Conservation (phyloP, 1,284 basidiomycete species). For the Tilletia indica region DNA sequence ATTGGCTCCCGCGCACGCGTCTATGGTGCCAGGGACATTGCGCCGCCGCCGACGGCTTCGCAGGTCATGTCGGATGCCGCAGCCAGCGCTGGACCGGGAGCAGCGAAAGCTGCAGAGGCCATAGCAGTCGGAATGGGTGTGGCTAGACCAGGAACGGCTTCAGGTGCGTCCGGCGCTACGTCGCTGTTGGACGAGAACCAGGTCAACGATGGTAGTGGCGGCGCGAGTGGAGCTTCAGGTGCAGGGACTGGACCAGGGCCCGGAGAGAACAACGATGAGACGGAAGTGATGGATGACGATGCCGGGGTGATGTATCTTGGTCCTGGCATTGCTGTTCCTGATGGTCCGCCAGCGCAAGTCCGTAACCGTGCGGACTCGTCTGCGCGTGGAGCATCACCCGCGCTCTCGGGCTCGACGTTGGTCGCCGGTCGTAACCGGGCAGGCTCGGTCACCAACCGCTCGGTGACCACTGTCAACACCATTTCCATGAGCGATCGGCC, state of each 20-base stretch:
- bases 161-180: neutral
- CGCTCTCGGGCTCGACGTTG: conserved; percentile 13
- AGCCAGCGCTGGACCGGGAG: neutral
- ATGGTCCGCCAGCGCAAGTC: conserved; percentile 33
- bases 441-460: conserved; percentile 12
- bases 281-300: conserved; percentile 25
- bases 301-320: conserved; percentile 45
- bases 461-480: neutral
- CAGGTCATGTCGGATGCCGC: conserved; percentile 14
- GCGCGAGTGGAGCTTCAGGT: neutral
- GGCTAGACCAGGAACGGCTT: neutral
- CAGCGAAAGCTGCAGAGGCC: neutral
- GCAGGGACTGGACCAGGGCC: neutral
- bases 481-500: neutral
- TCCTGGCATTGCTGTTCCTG: conserved; percentile 44
- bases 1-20: conserved; percentile 40
- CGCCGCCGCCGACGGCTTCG: conserved; percentile 25
- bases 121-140: neutral
- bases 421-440: neutral
- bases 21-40: conserved; percentile 34
- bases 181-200: conserved; percentile 16
- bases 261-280: neutral
- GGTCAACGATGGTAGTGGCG: conserved; percentile 17
- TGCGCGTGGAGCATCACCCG: conserved; percentile 8
- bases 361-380: conserved; percentile 14